phyloP scores from a whole-genome alignment of 2,329 filamentous ascomycete species.

The Penicillium sclerotiorum region DNA sequence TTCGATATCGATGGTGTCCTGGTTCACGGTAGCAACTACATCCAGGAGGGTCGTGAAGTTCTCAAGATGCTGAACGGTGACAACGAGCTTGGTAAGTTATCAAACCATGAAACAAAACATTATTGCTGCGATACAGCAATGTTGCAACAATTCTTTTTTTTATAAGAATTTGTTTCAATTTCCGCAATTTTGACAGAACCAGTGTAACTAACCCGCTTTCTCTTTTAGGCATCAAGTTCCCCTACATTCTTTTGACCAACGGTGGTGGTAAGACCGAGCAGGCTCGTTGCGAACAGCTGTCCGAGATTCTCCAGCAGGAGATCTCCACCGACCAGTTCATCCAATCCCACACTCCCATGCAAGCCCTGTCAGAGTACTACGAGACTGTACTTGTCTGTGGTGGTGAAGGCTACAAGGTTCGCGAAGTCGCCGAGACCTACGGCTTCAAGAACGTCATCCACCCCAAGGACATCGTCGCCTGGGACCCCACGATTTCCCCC shows the following conservation, averaged over 20 bases:
- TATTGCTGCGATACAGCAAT: too few relatives aligned
- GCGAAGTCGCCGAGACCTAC: constrained; percentile 71
- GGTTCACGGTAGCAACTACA: constrained; percentile 71
- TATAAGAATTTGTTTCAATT: too few relatives aligned
- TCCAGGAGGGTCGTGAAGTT: constrained; percentile 66
- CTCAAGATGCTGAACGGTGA: constrained; percentile 75
- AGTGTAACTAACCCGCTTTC: background rate
- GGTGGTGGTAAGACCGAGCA: constrained; percentile 71
- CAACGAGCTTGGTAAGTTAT: constrained; percentile 62
- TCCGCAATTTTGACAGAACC: too few relatives aligned
- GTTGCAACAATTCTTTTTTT: too few relatives aligned
- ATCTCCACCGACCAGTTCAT: constrained; percentile 74
- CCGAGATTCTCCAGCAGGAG: constrained; percentile 65
- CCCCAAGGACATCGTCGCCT: constrained; percentile 72
- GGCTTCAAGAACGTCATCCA: constrained; percentile 74
- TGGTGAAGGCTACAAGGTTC: constrained; percentile 74
- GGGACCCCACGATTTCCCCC: constrained; percentile 68
- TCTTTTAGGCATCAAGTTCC: constrained; percentile 67
- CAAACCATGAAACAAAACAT: background rate
- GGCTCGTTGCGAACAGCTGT: constrained; percentile 67
- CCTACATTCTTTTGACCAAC: constrained; percentile 74
- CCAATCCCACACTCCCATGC: constrained; percentile 76
- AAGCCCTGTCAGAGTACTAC: constrained; percentile 74
- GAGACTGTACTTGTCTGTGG: constrained; percentile 74
- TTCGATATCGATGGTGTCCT: constrained; percentile 72